Evolutionary conservation across 176 grass and related monocot species (phyloP), one percentile per base, ranked within the genome.

Genomic region (Bolboschoenus planiculmis): DNA sequence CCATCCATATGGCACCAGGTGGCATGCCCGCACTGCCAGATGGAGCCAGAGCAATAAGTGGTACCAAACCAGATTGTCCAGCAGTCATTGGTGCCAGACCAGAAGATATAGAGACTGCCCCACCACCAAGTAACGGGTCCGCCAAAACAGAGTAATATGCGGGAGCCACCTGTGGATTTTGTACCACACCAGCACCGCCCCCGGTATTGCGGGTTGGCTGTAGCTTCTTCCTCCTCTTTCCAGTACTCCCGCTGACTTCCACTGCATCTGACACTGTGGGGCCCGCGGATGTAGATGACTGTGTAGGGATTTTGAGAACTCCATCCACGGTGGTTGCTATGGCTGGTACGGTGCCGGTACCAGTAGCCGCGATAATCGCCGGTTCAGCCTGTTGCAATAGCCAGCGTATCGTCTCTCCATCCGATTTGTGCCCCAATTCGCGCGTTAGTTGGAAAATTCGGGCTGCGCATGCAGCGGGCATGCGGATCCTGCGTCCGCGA

Each of bases 371-470:
- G 33, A 97, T 21, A 73, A 97, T 89, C 24, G 91, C 86, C 2
- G 89, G 94, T 85, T 97, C 94, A 67, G 94, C 89, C 78, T 97
- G 94, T 79, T 94, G 89, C 64, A 94, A 84, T 10, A 97, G 89
- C 94, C 94, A 97, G 54, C 91, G 94, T 79, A 97, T 87, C 62
- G 94, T 97, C 81, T 97, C 94, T 18, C 94, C 91, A 80, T 97
- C 94, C 20, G 84, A 89, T 82, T 92, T 97, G 86, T 97, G 94
- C 1, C 94, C 94, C 2, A 97, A 90, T 27, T 97, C 94, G 24
- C 84, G 75, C 18, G 94, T 94, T 31, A 97, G 82, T 74, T 87
- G 89, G 21, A 88, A 85, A 30, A 97, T 87, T 83, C 88, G 73
- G 0, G 86, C 91, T 5, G 91, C 91, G 75, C 94, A 97, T 53